Base-by-base conservation (phyloP, 352 stramenopile genomes). In the Peronospora destructor region DNA sequence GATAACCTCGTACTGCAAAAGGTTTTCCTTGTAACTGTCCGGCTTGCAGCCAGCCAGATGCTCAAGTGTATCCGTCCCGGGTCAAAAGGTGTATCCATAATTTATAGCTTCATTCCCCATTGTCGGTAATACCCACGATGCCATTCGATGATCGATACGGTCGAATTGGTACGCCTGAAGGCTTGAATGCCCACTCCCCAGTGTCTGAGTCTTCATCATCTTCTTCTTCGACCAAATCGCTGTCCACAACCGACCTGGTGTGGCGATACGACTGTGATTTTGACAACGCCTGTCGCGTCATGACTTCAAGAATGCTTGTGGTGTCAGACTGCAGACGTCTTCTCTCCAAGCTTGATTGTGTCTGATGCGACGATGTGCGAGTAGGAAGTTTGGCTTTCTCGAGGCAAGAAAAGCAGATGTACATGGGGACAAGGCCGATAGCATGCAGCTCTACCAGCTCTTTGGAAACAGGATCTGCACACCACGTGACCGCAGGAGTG, bases 341-440 rank as follows among this genome's bases (percentile, higher is more conserved):
- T 55, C 59, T 64, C 12, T 45, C 33, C n/a, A 35, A 30, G 17
- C 32, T 61, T 16, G 39, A 30, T 37, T 12, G 39, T 4, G 41
- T 9, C 3, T 56, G 57, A 7, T 62, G 48, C 12, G 29, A 48
- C 21, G 57, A 56, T 7, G 42, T 3, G 23, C 50, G 36, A 32
- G 55, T 23, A 11, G 55, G 41, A 10, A 73, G 49, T 12, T 61
- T 61, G 1, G 50, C 56, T 40, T 56, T 60, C 3, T 60, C 35
- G 28, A 73, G 61, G 25, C 64, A 73, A n/a, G 38, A 19, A n/a
- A 63, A 53, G 50, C 66, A 76, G 30, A 76, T 64, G 37, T 61
- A 49, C 62, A 76, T 76, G 10, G 63, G 62, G 7, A 76, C 59
- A 19, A 72, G 38, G 1, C 66, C 66, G 6, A 76, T 63, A 2